Evolutionary conservation across 2,329 filamentous ascomycete genomes (phyloP), one percentile per base, ranked within the genome.

Genomic region (Fusarium tricinctum): DNA sequence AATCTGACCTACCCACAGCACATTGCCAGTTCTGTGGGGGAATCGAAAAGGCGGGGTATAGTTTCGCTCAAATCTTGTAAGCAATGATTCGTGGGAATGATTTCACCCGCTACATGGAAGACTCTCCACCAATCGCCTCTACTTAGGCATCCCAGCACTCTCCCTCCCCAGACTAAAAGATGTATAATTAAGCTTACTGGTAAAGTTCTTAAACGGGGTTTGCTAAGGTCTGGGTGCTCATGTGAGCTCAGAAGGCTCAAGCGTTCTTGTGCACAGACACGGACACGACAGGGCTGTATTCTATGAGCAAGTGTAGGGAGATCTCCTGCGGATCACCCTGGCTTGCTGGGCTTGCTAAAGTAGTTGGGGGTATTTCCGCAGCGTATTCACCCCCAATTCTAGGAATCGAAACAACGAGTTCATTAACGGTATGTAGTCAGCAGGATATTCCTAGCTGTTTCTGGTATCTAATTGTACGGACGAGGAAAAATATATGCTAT

Each of bases 11-110:
- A 30, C 38, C 40, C 13, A 15, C 23, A 2, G n/a, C 9, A 26
- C 6, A 10, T 9, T 26, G 45, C 50, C 32, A 40, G 14, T 20
- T 53, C 42, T 57, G 58, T 60, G 61, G 47, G 61, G 46, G 33
- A 46, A 15, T 9, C 26, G 9, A 39, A 56, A 63, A 48, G 42
- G 51, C 43, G 61, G 61, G 61, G 61, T 33, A 17, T 17, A 5
- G 22, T 15, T 0, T 5, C 26, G 15, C 8, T 15, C 3, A 5
- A 32, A 10, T 6, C 8, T 26, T 10, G 10, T 13, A 1, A 3
- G 30, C 6, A 33, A 15, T 46, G 3, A 63, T 61, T 61, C 6
- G 58, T 12, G 61, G 58, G 32, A 30, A 20, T 4, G 8, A 8
- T 7, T 33, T 4, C 26, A 3, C 8, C 28, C 26, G 19, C 3